Conservation (phyloP, 2,329 filamentous ascomycete genomes). For the Aspergillus hortae region DNA sequence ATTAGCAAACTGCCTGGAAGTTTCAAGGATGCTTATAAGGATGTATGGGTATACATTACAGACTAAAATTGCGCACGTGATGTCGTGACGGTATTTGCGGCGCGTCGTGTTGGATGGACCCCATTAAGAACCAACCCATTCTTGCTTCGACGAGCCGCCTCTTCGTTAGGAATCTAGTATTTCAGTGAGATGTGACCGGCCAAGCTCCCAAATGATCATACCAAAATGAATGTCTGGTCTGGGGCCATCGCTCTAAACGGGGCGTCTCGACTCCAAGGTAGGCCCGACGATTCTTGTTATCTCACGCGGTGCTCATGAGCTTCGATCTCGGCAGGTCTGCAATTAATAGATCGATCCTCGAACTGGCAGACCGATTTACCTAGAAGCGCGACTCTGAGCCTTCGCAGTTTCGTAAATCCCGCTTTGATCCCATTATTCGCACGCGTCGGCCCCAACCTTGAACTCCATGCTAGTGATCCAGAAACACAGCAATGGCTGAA, state of each 20-base stretch:
- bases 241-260: slow-evolving; percentile 28
- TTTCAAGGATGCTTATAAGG: neutral
- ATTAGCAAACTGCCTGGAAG: neutral
- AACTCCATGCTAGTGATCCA: slow-evolving; percentile 33
- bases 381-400: slow-evolving; percentile 29
- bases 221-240: slow-evolving; percentile 38
- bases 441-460: slow-evolving; percentile 38
- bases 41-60: neutral
- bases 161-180: slow-evolving; percentile 6
- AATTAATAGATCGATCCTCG: slow-evolving; percentile 31
- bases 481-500: slow-evolving; percentile 38
- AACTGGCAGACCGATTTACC: slow-evolving; percentile 31
- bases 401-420: slow-evolving; percentile 38
- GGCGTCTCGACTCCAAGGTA: slow-evolving; percentile 30
- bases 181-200: slow-evolving; percentile 10
- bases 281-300: slow-evolving; percentile 1
- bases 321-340: slow-evolving; percentile 24
- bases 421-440: slow-evolving; percentile 39
- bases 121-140: neutral
- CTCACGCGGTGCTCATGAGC: neutral
- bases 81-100: slow-evolving; percentile 2
- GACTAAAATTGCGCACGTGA: slow-evolving; percentile 8
- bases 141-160: neutral
- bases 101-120: slow-evolving; percentile 5
- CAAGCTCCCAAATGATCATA: slow-evolving; percentile 1